Evolutionary conservation across 2,329 filamentous ascomycete species (phyloP).

Genomic region (Alternaria sp.): DNA sequence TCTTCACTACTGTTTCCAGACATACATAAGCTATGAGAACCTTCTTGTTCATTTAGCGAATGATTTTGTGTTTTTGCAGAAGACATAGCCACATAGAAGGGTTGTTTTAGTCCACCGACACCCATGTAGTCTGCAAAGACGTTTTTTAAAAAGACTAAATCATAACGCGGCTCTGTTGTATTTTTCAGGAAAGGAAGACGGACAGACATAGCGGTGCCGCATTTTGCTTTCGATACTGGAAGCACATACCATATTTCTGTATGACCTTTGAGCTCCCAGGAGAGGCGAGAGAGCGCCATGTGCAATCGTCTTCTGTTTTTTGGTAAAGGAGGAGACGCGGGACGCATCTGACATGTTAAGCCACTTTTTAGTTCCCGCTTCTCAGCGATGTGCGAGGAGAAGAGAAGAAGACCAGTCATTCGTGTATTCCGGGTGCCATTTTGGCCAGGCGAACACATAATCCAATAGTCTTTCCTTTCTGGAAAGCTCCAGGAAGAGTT

Average conservation of each 20-base stretch:
- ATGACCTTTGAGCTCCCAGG: background rate
- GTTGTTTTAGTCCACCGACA: background rate
- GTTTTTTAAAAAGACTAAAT: background rate
- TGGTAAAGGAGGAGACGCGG: background rate
- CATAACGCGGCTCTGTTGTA: background rate
- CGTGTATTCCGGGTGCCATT: rapidly evolving
- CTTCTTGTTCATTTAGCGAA: background rate
- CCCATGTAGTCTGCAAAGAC: background rate
- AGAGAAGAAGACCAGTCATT: background rate
- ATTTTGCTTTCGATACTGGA: background rate
- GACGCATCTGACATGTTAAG: rapidly evolving
- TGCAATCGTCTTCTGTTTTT: background rate
- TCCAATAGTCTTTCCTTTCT: rapidly evolving
- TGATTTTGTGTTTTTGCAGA: rapidly evolving
- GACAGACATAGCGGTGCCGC: rapidly evolving
- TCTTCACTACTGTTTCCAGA: background rate
- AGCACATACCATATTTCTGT: background rate
- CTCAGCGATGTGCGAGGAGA: background rate
- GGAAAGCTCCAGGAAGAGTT: background rate
- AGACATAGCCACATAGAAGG: rapidly evolving
- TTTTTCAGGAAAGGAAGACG: background rate
- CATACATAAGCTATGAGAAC: rapidly evolving
- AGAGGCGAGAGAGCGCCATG: background rate
- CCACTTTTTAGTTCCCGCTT: rapidly evolving
- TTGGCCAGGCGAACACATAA: background rate